Base-by-base conservation (phyloP, 2,329 filamentous ascomycete genomes). In the Phoma sp. region DNA sequence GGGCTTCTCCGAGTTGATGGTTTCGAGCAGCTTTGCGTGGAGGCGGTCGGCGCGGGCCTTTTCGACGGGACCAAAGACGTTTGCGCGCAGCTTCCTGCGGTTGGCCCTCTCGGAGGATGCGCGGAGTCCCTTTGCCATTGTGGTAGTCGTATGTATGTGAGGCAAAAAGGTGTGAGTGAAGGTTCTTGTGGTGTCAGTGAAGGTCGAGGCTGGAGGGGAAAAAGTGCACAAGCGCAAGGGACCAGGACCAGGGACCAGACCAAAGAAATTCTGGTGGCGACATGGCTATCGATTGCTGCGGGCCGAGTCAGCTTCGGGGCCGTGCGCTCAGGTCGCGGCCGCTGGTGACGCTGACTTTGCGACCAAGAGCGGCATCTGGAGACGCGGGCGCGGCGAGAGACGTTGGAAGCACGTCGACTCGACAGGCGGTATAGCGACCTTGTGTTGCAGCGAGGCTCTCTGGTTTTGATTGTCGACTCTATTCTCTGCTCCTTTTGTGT, bases 81-180 rank as follows among this genome's bases (percentile, higher is more conserved):
- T 87, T 63, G 85, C 82, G 76, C 93, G 93, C 62, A 96, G 84
- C 68, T 85, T 88, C 65, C 85, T 83, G 79, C 92, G 92, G 81
- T 97, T 97, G 70, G 84, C 83, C 81, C 97, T 97, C 69, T 83
- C 86, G 63, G 85, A 82, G 74, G 89, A 96, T 63, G 93, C 85
- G 74, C 94, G 85, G 58, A 90, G 82, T 73, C 91, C 90, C 76
- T 96, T 97, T 22, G 93, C 94, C 94, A 97, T 98, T 67, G 51
- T 83, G 73, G 47, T 19, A 54, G 61, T 50, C 43, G 52, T 44
- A 51, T 50, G 39, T 54, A 41, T 48, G 55, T 51, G 60, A 51
- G 25, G 13, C 10, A 52, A 21, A 61, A 47, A 44, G 25, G 37
- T 36, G 24, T 55, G 24, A 44, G 41, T 45, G 39, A 33, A 33